Conservation (phyloP, 371 early-diverging fungal species). For the Mucor ambiguus region DNA sequence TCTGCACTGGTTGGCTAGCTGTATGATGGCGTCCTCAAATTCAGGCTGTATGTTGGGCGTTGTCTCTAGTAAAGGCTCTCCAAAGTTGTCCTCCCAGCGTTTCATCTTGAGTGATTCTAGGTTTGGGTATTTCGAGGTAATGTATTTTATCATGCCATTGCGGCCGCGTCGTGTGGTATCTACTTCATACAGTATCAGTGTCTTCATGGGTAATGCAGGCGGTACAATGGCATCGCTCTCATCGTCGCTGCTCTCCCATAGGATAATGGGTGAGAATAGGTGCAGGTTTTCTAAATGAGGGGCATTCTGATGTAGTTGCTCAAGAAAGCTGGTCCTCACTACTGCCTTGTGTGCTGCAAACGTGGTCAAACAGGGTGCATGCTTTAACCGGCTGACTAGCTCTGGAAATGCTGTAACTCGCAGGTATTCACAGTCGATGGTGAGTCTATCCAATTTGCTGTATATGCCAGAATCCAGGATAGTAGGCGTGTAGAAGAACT, state of each 20-base stretch:
- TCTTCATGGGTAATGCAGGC: not conserved
- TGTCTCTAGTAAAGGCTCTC: not conserved
- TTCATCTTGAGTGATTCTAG: not conserved
- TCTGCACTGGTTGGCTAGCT: not conserved
- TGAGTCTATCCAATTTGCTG: not conserved
- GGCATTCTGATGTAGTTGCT: not conserved
- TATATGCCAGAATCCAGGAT: not conserved
- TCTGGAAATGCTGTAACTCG: slow-evolving; percentile 1
- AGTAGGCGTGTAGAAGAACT: not conserved
- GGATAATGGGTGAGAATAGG: not conserved
- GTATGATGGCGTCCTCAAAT: not conserved
- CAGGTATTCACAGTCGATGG: not conserved
- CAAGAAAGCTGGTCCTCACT: not conserved
- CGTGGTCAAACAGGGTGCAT: not conserved
- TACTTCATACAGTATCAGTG: not conserved
- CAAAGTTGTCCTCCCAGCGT: slow-evolving; percentile 2
- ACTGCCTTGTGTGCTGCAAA: not conserved
- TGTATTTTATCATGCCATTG: not conserved
- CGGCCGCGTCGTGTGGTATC: not conserved
- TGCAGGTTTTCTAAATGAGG: not conserved
- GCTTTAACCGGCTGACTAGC: not conserved
- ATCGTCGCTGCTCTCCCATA: not conserved
- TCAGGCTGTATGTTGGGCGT: slow-evolving; percentile 1
- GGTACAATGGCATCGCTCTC: not conserved
- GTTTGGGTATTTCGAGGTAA: not conserved